Conservation (phyloP, 331 rosid genomes). For the Cydonia oblonga region DNA sequence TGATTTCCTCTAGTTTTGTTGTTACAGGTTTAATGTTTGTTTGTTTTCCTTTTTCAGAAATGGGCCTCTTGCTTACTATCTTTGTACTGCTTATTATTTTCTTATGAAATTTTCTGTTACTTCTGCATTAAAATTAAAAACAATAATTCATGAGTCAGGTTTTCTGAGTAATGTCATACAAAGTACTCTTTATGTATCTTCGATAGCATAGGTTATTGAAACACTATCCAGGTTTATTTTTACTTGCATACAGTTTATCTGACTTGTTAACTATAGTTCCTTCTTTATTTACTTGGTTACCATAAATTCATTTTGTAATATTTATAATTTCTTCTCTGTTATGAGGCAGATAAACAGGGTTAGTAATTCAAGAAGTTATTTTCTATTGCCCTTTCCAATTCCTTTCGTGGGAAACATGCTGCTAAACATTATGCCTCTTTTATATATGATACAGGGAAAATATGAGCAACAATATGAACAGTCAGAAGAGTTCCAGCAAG, state of each 20-base stretch:
- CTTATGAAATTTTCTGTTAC: neutral
- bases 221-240: neutral
- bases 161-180: neutral
- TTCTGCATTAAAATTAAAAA: neutral
- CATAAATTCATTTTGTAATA: neutral
- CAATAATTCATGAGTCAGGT: neutral
- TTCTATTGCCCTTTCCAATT: neutral
- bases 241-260: neutral
- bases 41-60: neutral
- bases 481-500: slow-evolving; percentile 79
- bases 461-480: slow-evolving; percentile 70
- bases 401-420: slow-evolving; percentile 1
- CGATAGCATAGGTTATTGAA: neutral
- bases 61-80: neutral
- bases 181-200: neutral
- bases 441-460: slow-evolving; percentile 58
- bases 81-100: neutral
- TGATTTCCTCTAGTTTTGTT: neutral
- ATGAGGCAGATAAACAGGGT: neutral
- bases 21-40: neutral
- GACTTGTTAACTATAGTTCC: neutral
- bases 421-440: slow-evolving; percentile 3
- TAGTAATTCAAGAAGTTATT: neutral
- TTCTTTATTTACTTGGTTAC: neutral
- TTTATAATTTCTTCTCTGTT: neutral